Conservation (phyloP, 805 yeast species). For the Wickerhamiella spandovensis region DNA sequence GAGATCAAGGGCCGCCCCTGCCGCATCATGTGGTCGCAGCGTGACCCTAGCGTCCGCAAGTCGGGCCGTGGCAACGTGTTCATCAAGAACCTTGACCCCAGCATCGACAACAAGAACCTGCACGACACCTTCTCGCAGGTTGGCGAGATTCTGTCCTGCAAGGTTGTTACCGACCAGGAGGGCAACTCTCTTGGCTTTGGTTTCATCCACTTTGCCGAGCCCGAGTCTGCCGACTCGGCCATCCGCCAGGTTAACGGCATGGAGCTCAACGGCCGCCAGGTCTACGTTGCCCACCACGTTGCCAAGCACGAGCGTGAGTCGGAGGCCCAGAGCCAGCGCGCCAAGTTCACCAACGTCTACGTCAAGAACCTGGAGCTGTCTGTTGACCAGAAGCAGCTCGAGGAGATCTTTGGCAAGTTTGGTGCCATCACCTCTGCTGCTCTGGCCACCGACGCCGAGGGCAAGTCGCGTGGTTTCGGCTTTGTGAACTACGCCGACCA, state of each 20-base stretch:
- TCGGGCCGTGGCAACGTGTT: conserved; percentile 92
- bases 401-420: conserved; percentile 51
- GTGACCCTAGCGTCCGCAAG: conserved; percentile 92
- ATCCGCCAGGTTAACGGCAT: conserved; percentile 96
- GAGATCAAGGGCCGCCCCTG: conserved; percentile 91
- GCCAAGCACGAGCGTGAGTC: conserved; percentile 89
- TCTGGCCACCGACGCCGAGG: conserved; percentile 68
- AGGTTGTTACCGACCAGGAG: conserved; percentile 87
- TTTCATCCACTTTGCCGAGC: conserved; percentile 90
- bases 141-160: conserved; percentile 91
- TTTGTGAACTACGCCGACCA: conserved; percentile 85
- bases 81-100: conserved; percentile 97
- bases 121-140: conserved; percentile 96
- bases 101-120: conserved; percentile 95
- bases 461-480: conserved; percentile 91
- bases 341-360: conserved; percentile 91
- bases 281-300: conserved; percentile 88
- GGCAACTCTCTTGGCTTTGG: conserved; percentile 95
- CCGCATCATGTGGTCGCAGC: conserved; percentile 99
- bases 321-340: conserved; percentile 77
- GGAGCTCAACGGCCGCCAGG: conserved; percentile 92
- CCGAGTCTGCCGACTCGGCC: conserved; percentile 87
- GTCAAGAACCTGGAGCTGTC: conserved; percentile 75
- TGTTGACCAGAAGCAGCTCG: conserved; percentile 44
- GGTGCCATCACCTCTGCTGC: conserved; percentile 78